Conservation (phyloP, 768 basidiomycete genomes). For the Hygrophorus russula region DNA sequence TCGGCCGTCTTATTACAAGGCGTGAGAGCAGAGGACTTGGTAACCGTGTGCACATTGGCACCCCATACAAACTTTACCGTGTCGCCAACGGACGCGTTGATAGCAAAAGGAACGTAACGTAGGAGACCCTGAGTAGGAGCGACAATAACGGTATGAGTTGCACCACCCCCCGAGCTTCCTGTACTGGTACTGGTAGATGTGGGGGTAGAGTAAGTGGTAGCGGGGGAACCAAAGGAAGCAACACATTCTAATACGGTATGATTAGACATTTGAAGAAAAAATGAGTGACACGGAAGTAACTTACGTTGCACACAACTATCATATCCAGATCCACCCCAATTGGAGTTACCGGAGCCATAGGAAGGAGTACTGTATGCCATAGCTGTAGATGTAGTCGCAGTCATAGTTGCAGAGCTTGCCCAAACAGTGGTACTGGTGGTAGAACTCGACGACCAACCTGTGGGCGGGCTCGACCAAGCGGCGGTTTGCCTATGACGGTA, state of each 20-base stretch:
- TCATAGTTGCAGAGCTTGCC: too few relatives aligned
- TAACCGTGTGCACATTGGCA: constrained; percentile 75
- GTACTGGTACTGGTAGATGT: constrained; percentile 20
- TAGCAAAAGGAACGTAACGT: constrained; percentile 63
- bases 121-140: constrained; percentile 69
- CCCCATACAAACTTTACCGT: constrained; percentile 70
- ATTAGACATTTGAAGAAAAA: constrained; percentile 1
- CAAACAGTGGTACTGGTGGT: neutral
- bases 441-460: too few relatives aligned
- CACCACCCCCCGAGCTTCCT: constrained; percentile 34
- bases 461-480: constrained; percentile 6
- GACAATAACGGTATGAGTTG: constrained; percentile 67
- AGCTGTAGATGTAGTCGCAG: too few relatives aligned
- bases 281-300: constrained; percentile 11
- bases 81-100: constrained; percentile 70
- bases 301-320: constrained; percentile 61
- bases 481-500: constrained; percentile 8
- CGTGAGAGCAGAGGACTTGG: constrained; percentile 55
- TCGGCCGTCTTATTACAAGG: constrained; percentile 67
- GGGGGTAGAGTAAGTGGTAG: constrained; percentile 21
- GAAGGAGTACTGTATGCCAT: constrained; percentile 27
- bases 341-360: constrained; percentile 54
- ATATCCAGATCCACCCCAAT: constrained; percentile 49
- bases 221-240: constrained; percentile 38
- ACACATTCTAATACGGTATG: constrained; percentile 45